Conservation (phyloP, 139 green algal species). For the Coelastrella sp. region DNA sequence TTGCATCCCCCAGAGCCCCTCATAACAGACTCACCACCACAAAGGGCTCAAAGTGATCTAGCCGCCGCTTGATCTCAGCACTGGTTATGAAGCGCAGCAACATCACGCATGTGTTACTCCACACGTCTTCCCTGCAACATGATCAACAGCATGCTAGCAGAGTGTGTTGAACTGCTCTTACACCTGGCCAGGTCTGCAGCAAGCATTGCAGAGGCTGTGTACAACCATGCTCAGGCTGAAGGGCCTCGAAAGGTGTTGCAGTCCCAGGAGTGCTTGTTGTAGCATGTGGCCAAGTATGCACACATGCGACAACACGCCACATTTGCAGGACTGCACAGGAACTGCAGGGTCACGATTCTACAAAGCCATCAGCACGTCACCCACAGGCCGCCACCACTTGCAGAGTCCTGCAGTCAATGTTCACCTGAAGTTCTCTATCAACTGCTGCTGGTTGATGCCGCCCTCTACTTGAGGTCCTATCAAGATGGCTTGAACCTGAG, state of each 20-base stretch:
- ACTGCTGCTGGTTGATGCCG: conserved; percentile 54
- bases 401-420: neutral
- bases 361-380: neutral
- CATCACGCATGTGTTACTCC: conserved; percentile 80
- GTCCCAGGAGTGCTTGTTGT: too few species aligned
- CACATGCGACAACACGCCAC: too few species aligned
- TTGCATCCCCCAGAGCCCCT: too few species aligned
- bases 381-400: neutral
- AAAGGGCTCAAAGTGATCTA: conserved; percentile 91
- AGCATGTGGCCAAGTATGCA: too few species aligned
- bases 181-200: neutral
- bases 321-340: neutral
- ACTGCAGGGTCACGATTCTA: neutral
- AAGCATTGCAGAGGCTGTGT: neutral
- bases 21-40: conserved; percentile 4
- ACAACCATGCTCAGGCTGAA: too few species aligned
- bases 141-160: neutral
- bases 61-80: conserved; percentile 74
- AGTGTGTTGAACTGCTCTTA: neutral
- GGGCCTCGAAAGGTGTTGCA: too few species aligned
- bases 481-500: conserved; percentile 48
- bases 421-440: conserved; percentile 67
- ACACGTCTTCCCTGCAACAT: conserved; percentile 43
- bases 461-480: conserved; percentile 46
- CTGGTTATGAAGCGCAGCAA: conserved; percentile 85